Percentiles rank a stretch among this genome's conserved stretches.
Conservation (phyloP, 441 rosid species). For the Pelargonium australe region DNA sequence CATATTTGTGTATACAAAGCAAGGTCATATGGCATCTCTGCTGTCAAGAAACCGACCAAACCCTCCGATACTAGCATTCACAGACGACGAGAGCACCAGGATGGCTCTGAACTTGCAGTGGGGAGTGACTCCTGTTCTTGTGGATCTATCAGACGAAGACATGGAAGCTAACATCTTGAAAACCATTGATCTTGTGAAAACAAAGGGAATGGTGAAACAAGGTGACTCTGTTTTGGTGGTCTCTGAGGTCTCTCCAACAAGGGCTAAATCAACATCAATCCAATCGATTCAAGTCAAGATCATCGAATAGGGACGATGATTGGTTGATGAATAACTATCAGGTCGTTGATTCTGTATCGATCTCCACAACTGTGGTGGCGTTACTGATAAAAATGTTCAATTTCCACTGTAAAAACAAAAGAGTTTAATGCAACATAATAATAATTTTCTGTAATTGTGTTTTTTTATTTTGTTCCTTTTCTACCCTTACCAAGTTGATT, state of each 20-base stretch:
- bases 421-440: too few species aligned
- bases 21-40: slow-evolving; percentile 47
- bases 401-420: too few species aligned
- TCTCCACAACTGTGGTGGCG: neutral
- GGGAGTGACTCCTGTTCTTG: slow-evolving; percentile 39
- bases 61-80: slow-evolving; percentile 46
- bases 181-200: slow-evolving; percentile 31
- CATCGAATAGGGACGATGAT: neutral
- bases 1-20: slow-evolving; percentile 45
- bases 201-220: slow-evolving; percentile 29
- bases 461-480: too few species aligned
- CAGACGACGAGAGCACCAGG: slow-evolving; percentile 28
- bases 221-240: slow-evolving; percentile 39
- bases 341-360: neutral
- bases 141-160: slow-evolving; percentile 28
- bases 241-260: slow-evolving; percentile 35
- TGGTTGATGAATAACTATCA: neutral
- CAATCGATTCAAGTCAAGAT: slow-evolving; percentile 58
- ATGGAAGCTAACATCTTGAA: slow-evolving; percentile 35
- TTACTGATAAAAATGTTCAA: neutral
- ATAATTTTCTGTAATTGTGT: too few species aligned
- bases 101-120: slow-evolving; percentile 46
- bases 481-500: too few species aligned
- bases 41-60: slow-evolving; percentile 42
- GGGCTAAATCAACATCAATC: slow-evolving; percentile 30